Conservation (phyloP, 768 basidiomycete genomes). For the Podaxis sp. region DNA sequence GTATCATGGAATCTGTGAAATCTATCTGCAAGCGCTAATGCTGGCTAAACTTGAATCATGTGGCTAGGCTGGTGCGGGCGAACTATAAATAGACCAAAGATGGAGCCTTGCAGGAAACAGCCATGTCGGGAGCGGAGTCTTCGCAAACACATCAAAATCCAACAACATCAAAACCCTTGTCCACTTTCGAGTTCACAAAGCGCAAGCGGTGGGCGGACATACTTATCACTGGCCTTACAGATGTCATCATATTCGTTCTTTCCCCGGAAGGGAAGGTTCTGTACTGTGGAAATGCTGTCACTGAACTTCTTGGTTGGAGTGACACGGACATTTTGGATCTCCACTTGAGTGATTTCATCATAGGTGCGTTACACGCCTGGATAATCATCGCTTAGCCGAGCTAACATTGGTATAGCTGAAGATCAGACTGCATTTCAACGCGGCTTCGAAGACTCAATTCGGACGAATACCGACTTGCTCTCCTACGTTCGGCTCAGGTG, state of each 20-base stretch:
- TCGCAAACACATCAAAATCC: conserved; percentile 14
- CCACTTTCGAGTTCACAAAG: conserved; percentile 80
- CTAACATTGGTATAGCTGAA: conserved; percentile 39
- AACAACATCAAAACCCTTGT: conserved; percentile 24
- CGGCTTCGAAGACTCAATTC: conserved; percentile 57
- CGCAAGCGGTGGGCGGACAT: conserved; percentile 87
- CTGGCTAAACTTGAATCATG: neutral
- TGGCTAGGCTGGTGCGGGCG: neutral
- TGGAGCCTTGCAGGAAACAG: neutral
- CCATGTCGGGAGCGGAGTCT: conserved; percentile 15
- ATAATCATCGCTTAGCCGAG: neutral
- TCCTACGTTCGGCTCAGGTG: conserved; percentile 62
- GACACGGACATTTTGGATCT: conserved; percentile 71
- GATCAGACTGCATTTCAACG: conserved; percentile 58
- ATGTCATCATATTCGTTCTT: conserved; percentile 68
- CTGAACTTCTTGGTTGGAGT: conserved; percentile 76
- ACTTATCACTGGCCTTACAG: conserved; percentile 72
- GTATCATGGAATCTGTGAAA: neutral
- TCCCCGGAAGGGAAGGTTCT: conserved; percentile 62
- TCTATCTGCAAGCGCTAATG: neutral
- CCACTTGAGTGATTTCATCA: conserved; percentile 63
- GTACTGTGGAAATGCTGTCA: conserved; percentile 67
- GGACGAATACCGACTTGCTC: conserved; percentile 48
- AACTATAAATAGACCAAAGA: conserved; percentile 15
- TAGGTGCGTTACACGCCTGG: conserved; percentile 40